These are phyloP conservation scores for Fusarium anguioides DNA, from an alignment of 2,329 filamentous ascomycete genomes.

Conservation along the genomic window DNA sequence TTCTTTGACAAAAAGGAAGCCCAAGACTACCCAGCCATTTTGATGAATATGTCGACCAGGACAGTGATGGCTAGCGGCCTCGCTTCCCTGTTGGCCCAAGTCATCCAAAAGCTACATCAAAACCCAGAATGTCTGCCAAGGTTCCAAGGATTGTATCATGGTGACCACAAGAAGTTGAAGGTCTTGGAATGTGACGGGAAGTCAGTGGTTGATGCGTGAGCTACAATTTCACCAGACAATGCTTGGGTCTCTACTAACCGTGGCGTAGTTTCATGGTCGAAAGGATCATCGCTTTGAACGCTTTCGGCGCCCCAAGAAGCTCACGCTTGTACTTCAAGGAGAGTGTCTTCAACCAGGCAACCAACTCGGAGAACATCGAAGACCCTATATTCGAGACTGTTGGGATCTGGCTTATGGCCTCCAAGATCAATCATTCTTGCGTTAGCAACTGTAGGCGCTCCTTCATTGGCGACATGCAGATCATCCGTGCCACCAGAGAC, in stretches of 20 bases:
- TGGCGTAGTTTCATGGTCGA: conserved; percentile 57
- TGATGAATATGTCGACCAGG: conserved; percentile 53
- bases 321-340: conserved; percentile 22
- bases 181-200: conserved; percentile 47
- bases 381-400: conserved; percentile 6
- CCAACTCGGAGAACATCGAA: not conserved
- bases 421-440: conserved; percentile 66
- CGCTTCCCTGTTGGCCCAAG: conserved; percentile 53
- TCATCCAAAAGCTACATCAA: conserved; percentile 59
- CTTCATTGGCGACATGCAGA: conserved; percentile 66
- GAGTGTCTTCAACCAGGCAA: not conserved
- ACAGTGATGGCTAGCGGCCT: conserved; percentile 52
- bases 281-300: conserved; percentile 56
- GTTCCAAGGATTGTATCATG: conserved; percentile 52
- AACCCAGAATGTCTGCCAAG: conserved; percentile 45
- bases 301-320: conserved; percentile 51
- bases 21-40: conserved; percentile 3
- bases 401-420: conserved; percentile 61
- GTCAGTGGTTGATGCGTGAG: conserved; percentile 60
- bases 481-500: conserved; percentile 59
- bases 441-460: conserved; percentile 56
- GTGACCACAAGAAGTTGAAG: conserved; percentile 49
- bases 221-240: not conserved
- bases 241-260: not conserved
- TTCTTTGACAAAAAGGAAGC: conserved; percentile 39